phyloP scores from a whole-genome alignment of 805 yeast species.

The Pichia nanzhaoensis region DNA sequence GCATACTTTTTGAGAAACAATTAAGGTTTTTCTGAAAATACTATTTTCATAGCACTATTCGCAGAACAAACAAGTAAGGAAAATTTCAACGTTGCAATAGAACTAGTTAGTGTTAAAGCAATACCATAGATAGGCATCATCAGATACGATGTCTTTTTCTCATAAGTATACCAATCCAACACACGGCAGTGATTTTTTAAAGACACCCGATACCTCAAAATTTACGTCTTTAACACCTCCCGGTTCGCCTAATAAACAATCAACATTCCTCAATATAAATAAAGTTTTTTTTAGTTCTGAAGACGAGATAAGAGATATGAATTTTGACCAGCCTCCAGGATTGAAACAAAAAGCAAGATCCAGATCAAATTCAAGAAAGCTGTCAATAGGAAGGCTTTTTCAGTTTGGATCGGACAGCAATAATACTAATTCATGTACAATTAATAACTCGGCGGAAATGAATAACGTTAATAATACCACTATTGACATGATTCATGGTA shows the following conservation, averaged over 20 bases:
- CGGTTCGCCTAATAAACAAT: conserved; percentile 6
- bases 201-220: neutral
- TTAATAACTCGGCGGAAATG: neutral
- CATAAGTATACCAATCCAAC: neutral
- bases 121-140: neutral
- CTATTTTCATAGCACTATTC: too few species aligned
- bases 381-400: conserved; percentile 33
- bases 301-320: conserved; percentile 1
- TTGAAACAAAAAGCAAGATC: conserved; percentile 28
- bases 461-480: conserved; percentile 8
- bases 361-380: conserved; percentile 34
- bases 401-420: conserved; percentile 29
- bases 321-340: conserved; percentile 11
- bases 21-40: too few species aligned
- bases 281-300: neutral
- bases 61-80: too few species aligned
- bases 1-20: too few species aligned
- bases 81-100: too few species aligned
- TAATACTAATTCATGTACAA: neutral
- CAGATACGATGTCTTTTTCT: neutral
- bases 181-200: neutral
- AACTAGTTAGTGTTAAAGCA: too few species aligned
- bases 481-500: conserved; percentile 3
- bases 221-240: conserved; percentile 5
- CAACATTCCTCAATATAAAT: neutral